A percentile compares a stretch with the other conserved stretches of the same genome.
These are phyloP conservation scores for Hypocrella siamensis DNA, from an alignment of 2,329 filamentous ascomycete species.

Conservation along the genomic window DNA sequence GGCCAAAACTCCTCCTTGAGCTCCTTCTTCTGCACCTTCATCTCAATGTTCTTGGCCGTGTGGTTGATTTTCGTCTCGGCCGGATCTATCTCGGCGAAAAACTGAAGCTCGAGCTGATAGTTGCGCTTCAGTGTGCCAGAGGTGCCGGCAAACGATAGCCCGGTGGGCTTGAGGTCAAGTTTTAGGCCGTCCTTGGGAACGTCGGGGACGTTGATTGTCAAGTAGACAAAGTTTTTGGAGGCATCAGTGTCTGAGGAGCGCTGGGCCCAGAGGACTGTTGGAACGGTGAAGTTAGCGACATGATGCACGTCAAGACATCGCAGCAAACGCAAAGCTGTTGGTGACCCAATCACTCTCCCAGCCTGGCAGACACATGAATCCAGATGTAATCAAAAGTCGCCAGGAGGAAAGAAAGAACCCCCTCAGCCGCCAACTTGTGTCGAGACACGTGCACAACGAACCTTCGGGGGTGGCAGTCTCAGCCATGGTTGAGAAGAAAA, in stretches of 20 bases:
- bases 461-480: constrained; percentile 21
- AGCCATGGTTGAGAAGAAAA: constrained; percentile 9
- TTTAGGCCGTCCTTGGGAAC: constrained; percentile 60
- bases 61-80: constrained; percentile 75
- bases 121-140: constrained; percentile 72
- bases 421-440: background rate
- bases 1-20: constrained; percentile 92
- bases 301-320: too few species aligned
- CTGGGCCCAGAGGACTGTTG: constrained; percentile 88
- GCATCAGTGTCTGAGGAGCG: constrained; percentile 70
- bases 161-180: constrained; percentile 66
- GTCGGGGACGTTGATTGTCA: constrained; percentile 82
- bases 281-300: background rate
- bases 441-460: constrained; percentile 10
- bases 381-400: background rate
- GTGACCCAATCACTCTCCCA: too few species aligned
- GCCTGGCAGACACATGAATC: too few species aligned
- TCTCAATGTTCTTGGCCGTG: constrained; percentile 73
- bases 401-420: background rate
- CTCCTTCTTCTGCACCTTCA: constrained; percentile 95
- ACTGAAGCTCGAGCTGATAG: constrained; percentile 74
- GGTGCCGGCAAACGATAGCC: constrained; percentile 67
- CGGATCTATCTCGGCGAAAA: constrained; percentile 83
- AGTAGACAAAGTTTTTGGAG: constrained; percentile 86
- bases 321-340: too few species aligned